phyloP scores from a whole-genome alignment of 139 green algal genomes.

The Volvox africanus region DNA sequence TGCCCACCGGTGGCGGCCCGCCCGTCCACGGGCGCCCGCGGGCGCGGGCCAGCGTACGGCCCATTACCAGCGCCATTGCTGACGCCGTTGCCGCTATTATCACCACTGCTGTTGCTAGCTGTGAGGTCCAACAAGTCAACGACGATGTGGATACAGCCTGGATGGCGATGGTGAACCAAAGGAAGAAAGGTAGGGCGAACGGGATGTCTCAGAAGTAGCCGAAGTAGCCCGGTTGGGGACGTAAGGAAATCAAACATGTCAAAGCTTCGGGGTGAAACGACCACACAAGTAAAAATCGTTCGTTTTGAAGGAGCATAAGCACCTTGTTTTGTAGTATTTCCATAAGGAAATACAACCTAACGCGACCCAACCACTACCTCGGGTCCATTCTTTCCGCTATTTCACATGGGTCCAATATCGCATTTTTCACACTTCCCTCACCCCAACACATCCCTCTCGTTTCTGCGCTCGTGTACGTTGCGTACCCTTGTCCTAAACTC shows the following conservation, averaged over 20 bases:
- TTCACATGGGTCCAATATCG: too few relatives aligned
- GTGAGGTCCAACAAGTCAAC: constrained; percentile 14
- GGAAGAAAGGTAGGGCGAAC: neutral
- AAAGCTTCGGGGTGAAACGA: neutral
- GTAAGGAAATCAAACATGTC: too few relatives aligned
- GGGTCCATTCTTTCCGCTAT: neutral
- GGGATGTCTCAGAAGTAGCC: neutral
- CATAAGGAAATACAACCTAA: neutral
- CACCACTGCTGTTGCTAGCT: neutral
- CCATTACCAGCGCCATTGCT: too few relatives aligned
- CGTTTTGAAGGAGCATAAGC: neutral
- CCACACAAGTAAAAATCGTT: neutral
- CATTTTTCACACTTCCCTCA: neutral
- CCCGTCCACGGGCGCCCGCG: too few relatives aligned
- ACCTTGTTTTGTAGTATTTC: neutral
- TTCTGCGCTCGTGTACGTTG: neutral
- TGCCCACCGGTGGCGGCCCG: neutral
- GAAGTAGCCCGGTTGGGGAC: too few relatives aligned
- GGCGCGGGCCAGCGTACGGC: too few relatives aligned
- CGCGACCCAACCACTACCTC: neutral
- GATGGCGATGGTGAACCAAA: neutral
- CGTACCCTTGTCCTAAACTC: neutral
- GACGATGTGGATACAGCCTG: constrained; percentile 41
- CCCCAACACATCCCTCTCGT: neutral
- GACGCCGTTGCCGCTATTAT: neutral